These are phyloP conservation scores for Ogataea naganishii DNA, from an alignment of 805 yeast genomes.

Conservation along the genomic window DNA sequence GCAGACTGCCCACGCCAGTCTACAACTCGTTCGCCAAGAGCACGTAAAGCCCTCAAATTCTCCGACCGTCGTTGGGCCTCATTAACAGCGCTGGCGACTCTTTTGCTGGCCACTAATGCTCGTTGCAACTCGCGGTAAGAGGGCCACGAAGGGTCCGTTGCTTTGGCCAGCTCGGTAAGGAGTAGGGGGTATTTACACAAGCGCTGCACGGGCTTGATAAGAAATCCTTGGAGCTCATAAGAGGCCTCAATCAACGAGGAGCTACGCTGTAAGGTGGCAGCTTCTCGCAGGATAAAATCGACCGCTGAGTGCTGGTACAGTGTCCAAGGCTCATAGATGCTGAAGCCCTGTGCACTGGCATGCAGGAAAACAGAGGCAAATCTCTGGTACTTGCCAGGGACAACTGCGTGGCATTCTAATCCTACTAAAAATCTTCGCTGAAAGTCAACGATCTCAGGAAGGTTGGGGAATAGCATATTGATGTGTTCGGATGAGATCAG, in stretches of 20 bases:
- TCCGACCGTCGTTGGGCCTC: slow-evolving; percentile 92
- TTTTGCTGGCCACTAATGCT: slow-evolving; percentile 70
- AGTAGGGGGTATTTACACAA: slow-evolving; percentile 91
- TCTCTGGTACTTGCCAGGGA: slow-evolving; percentile 68
- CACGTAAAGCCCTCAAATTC: slow-evolving; percentile 62
- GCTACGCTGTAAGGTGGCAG: slow-evolving; percentile 43
- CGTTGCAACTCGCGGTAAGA: slow-evolving; percentile 57
- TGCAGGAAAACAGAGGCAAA: slow-evolving; percentile 85
- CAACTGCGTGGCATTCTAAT: slow-evolving; percentile 75
- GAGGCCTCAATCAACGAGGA: slow-evolving; percentile 67
- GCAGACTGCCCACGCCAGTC: slow-evolving; percentile 92
- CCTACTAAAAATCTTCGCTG: slow-evolving; percentile 87
- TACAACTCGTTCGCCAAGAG: slow-evolving; percentile 61
- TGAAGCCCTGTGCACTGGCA: slow-evolving; percentile 72
- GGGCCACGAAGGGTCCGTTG: slow-evolving; percentile 43
- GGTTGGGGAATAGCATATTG: slow-evolving; percentile 76
- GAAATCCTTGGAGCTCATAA: slow-evolving; percentile 80
- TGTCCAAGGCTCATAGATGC: slow-evolving; percentile 90
- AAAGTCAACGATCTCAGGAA: slow-evolving; percentile 77
- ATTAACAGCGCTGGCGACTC: slow-evolving; percentile 80
- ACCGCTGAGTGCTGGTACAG: slow-evolving; percentile 82
- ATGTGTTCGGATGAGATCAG: slow-evolving; percentile 70
- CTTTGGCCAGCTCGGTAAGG: slow-evolving; percentile 63
- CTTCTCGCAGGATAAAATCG: slow-evolving; percentile 64
- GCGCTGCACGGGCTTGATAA: slow-evolving; percentile 92